Base-by-base conservation (phyloP, 169 alveolate genomes). In the Plasmodium billcollinsi region DNA sequence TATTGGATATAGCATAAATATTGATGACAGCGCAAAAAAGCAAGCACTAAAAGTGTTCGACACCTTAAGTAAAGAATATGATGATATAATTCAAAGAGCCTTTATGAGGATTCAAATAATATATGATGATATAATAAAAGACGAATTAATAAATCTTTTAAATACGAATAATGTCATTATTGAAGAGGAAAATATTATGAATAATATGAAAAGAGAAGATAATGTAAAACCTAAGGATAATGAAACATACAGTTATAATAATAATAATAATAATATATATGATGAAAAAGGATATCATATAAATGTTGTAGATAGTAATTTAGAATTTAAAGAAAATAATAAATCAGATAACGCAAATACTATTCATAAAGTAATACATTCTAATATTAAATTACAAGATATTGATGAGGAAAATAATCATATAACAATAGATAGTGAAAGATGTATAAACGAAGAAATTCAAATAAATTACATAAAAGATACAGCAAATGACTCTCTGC, bases 41-140 rank as follows among this genome's bases (percentile, higher is more conserved):
- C 97, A 95, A 73, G 96, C 97, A 24, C 88, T 95, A 52, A 95
- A 95, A 88, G 97, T 96, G 24, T 85, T 94, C 56, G 95, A 93
- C 18, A 72, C 91, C 45, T 90, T 95, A 88, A 94, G 95, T 88
- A 88, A 93, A 67, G 94, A 90, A 61, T 94, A 94, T 75, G 96
- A 97, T 14, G 89, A 95, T 18, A 94, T 93, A 11, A 95, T 95
- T n/a, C 95, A 93, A 56, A 78, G 97, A 61, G 92, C 96, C 21
- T 93, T 94, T 63, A 95, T 95, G 97, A 43, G 96, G 65, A 86
- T 95, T 45, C 94, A 88, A 72, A 88, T 94, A 9, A 88, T 89
- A 43, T 94, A 93, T 71, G 71, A 72, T 18, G 73, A 59, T 29
- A 12, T 33, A 39, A 94, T 90, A 73, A 72, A 78, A 62, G 59